These are phyloP conservation scores for Talaromyces atroroseus DNA, from an alignment of 2,329 filamentous ascomycete species.

Conservation along the genomic window DNA sequence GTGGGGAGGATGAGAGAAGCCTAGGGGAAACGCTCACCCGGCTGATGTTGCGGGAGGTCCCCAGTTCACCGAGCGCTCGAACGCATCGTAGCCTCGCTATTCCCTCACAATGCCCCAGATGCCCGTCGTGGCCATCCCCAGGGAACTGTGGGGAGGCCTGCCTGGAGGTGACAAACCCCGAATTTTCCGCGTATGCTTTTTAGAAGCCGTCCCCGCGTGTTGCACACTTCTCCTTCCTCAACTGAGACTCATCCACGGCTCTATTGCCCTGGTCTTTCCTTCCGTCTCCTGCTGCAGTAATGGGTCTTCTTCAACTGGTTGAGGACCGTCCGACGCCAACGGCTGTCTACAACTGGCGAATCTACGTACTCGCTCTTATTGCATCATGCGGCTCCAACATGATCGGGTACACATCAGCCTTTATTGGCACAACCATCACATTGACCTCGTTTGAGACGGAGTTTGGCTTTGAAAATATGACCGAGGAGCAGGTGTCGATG, in stretches of 20 bases:
- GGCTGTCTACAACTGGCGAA: slow-evolving; percentile 56
- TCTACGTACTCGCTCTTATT: slow-evolving; percentile 50
- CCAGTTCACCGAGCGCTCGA: too few species aligned
- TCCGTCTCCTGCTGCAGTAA: too few species aligned
- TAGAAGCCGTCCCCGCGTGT: not conserved
- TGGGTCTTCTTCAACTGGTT: slow-evolving; percentile 29
- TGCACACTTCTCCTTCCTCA: not conserved
- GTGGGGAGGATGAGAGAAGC: too few species aligned
- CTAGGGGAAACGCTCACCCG: too few species aligned
- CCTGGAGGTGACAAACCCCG: not conserved
- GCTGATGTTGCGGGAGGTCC: too few species aligned
- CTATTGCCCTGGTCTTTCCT: too few species aligned
- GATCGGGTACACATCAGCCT: slow-evolving; percentile 63
- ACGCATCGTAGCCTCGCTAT: not conserved
- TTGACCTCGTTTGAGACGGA: slow-evolving; percentile 62
- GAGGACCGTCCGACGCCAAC: slow-evolving; percentile 50
- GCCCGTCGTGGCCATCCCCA: not conserved
- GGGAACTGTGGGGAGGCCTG: not conserved
- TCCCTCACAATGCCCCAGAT: not conserved
- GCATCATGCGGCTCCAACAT: slow-evolving; percentile 55
- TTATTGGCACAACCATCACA: slow-evolving; percentile 71
- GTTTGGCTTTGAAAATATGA: slow-evolving; percentile 56
- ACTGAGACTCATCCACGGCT: not conserved
- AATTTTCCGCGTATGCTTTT: not conserved
- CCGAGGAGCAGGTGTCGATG: slow-evolving; percentile 46